phyloP scores from a whole-genome alignment of 2,329 filamentous ascomycete genomes.

The Thermomyces lanuginosus region DNA sequence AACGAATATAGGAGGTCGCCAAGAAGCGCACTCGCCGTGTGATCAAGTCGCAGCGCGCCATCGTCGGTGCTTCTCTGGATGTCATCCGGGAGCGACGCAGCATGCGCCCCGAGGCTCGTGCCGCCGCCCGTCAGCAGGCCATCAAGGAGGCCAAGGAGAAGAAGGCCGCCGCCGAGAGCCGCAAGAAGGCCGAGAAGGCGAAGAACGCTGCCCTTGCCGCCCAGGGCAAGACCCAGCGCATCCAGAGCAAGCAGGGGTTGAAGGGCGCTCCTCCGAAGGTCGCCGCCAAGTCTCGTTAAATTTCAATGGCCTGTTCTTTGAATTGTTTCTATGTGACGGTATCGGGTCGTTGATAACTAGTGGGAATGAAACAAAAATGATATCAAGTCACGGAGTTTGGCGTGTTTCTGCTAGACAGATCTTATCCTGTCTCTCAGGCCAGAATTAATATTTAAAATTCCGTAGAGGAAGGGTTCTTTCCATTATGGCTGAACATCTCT shows the following conservation, averaged over 20 bases:
- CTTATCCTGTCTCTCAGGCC: no score
- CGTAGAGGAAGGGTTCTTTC: no score
- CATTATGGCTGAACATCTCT: no score
- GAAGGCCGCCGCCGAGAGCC: constrained; percentile 70
- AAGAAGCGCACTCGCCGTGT: constrained; percentile 98
- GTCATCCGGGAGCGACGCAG: constrained; percentile 98
- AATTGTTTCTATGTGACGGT: no score
- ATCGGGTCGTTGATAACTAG: no score
- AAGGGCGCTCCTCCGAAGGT: constrained; percentile 83
- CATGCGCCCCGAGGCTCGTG: constrained; percentile 88
- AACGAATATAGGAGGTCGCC: constrained; percentile 69
- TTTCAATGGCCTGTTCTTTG: no score
- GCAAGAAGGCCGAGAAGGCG: constrained; percentile 99
- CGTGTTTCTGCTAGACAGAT: no score
- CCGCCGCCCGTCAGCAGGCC: constrained; percentile 72
- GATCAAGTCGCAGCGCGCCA: constrained; percentile 96
- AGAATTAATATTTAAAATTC: no score
- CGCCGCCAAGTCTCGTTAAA: constrained; percentile 71
- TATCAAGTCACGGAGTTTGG: no score
- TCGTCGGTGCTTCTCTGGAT: constrained; percentile 97
- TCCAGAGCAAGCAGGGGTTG: constrained; percentile 91
- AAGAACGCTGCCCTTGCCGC: constrained; percentile 61
- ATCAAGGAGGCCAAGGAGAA: constrained; percentile 99
- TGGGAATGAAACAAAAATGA: no score
- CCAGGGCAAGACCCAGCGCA: constrained; percentile 63